phyloP scores from a whole-genome alignment of 2,329 filamentous ascomycete species.

The Arthrobotrys megalospora region DNA sequence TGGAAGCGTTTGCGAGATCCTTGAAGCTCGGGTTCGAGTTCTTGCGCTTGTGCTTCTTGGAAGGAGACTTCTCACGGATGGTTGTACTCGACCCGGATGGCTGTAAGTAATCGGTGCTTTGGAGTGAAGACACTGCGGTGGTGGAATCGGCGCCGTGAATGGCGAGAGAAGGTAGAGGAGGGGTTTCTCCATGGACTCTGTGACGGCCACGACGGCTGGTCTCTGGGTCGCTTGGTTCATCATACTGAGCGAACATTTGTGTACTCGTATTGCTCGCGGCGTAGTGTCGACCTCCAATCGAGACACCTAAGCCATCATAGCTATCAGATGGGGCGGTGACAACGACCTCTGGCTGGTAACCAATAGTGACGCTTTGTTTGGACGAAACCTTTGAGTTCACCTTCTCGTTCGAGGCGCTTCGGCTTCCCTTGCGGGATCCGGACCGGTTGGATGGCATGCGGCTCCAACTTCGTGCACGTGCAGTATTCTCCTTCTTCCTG shows the following conservation, averaged over 20 bases:
- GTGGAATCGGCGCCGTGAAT: slow-evolving; percentile 8
- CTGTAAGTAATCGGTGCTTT: slow-evolving; percentile 27
- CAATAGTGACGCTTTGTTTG: slow-evolving; percentile 53
- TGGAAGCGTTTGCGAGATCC: slow-evolving; percentile 47
- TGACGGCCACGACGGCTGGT: slow-evolving; percentile 47
- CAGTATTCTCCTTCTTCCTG: slow-evolving; percentile 29
- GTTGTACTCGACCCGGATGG: neutral
- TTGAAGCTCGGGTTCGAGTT: slow-evolving; percentile 60
- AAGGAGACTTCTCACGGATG: slow-evolving; percentile 5
- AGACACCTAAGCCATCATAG: slow-evolving; percentile 43
- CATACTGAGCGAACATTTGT: slow-evolving; percentile 56
- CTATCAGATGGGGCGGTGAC: slow-evolving; percentile 46
- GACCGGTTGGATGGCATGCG: slow-evolving; percentile 50
- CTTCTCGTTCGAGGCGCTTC: slow-evolving; percentile 36
- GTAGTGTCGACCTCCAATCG: slow-evolving; percentile 43
- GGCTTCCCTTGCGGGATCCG: slow-evolving; percentile 31
- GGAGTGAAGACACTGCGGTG: neutral
- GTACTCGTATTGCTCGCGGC: slow-evolving; percentile 50
- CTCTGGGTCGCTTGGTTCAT: slow-evolving; percentile 42
- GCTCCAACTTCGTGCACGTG: slow-evolving; percentile 29
- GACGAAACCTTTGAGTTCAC: slow-evolving; percentile 38
- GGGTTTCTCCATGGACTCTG: slow-evolving; percentile 54
- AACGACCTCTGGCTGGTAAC: slow-evolving; percentile 54
- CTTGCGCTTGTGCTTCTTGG: slow-evolving; percentile 57
- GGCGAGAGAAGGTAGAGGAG: slow-evolving; percentile 50